Base-by-base conservation (phyloP, 768 basidiomycete genomes). In the Psilocybe cyanescens region DNA sequence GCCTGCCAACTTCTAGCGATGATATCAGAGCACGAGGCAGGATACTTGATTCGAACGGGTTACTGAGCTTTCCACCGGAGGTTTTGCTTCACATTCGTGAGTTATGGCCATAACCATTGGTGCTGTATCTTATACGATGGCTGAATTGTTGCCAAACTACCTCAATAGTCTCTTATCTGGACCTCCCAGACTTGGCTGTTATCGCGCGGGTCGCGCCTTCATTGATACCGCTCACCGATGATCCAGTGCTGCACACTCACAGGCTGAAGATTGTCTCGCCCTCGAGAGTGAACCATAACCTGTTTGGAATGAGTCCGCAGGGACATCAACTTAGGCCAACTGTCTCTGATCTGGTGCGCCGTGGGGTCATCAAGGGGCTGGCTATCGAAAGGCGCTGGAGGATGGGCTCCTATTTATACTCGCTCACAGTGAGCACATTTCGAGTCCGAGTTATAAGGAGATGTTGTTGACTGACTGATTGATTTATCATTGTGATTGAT, bases 281-380 rank as follows among this genome's bases (percentile, higher is more conserved):
- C 7, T 90, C 89, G 29, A 85, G 90, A 29, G 74, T 92, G 31
- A 76, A 81, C 30, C 89, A 92, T 64, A 81, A 82, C 31, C 75
- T 92, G 37, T 90, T 90, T 68, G 86, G 82, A 1, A 79, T 74
- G 56, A 81, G 84, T 58, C 79, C 84, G 5, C 75, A 79, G 37
- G 90, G 89, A 3, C 72, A 79, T 35, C 77, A 80, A 31, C 72
- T 91, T 11, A 78, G 91, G 46, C 90, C 91, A 2, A 87, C 87
- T 3, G 70, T 91, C 3, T 78, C 78, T 12, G 89, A 92, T 51
- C 79, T 92, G 30, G 83, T 89, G 5, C 87, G 88, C 41, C 79
- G 91, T 44, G 85, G 87, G 29, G 88, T 92, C 58, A 83, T 92
- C 60, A 85, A 85, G 17, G 90, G 90, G 1, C 72, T 90, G 47